Base-by-base conservation (phyloP, 306 rosid species). In the Prunus dulcis region DNA sequence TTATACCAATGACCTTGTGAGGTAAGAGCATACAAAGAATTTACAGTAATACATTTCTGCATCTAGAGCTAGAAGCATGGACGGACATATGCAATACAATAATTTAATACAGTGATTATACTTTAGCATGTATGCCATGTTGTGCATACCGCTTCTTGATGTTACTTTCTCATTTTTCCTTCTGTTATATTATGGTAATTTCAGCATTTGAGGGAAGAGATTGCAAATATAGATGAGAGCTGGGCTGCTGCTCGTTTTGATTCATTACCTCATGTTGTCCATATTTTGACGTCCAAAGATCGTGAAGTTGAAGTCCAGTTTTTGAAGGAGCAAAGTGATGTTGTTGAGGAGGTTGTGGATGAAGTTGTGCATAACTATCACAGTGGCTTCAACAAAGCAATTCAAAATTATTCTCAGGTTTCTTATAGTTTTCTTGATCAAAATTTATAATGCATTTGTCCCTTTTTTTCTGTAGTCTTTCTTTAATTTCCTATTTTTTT, bases 321-420 rank as follows among this genome's bases (percentile, higher is more conserved):
- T 83, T 85, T 96, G 88, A 96, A 93, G 90, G 97, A 93, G 91
- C 99, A 93, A 87, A 96, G 93, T 82, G 99, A 96, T 82, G 82
- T 93, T 83, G 75, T 96, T 72, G 99, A 96, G 87, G 99, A 93
- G 56, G 98, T 96, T 60, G 98, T 96, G 78, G 99, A 96, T 86
- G 99, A 96, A 96, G 99, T 96, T 71, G 99, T 96, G 66, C 99
- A 96, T 12, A 80, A 92, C 58, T 96, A 91, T 88, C 99, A 96
- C 76, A 78, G 91, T 74, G 99, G 98, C 84, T 96, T 96, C 90
- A 96, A 96, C 85, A 93, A 80, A 88, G 99, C 99, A 64, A 96
- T 96, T 84, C 99, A 96, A 81, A 96, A 96, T 84, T 96, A 96
- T 87, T 96, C 99, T 20, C 99, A 96, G 99, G 99, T 96, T 80